Conservation (phyloP, 1,284 basidiomycete genomes). For the Coniferiporia weirii region DNA sequence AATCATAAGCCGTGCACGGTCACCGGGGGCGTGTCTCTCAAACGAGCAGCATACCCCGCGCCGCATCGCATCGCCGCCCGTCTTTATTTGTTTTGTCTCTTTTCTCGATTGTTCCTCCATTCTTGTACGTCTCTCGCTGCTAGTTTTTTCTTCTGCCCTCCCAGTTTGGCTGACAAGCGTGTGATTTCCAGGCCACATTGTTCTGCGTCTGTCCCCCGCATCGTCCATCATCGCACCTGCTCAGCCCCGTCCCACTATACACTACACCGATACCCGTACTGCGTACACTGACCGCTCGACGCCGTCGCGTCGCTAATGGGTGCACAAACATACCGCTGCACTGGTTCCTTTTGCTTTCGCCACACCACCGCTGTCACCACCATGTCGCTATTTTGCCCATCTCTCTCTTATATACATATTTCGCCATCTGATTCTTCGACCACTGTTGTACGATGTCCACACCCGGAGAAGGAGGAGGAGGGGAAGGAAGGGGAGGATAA, state of each 20-base stretch:
- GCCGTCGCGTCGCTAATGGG: slow-evolving; percentile 4
- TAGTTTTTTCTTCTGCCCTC: not conserved
- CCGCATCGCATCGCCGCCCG: too few relatives aligned
- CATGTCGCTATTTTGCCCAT: not conserved
- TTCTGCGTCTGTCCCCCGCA: not conserved
- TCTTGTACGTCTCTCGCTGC: slow-evolving; percentile 2
- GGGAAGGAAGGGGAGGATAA: not conserved
- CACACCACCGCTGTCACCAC: not conserved
- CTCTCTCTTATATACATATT: slow-evolving; percentile 1
- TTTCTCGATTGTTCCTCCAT: slow-evolving; percentile 1
- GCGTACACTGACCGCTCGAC: not conserved
- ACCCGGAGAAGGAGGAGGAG: not conserved
- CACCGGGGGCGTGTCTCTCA: not conserved
- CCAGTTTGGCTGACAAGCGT: not conserved
- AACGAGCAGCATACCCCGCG: too few relatives aligned
- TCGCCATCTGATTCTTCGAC: not conserved
- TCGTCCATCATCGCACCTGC: not conserved
- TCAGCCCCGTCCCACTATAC: slow-evolving; percentile 4
- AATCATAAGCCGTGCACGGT: slow-evolving; percentile 18
- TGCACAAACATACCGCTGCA: not conserved
- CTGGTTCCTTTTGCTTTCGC: not conserved
- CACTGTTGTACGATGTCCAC: not conserved
- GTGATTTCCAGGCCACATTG: slow-evolving; percentile 2
- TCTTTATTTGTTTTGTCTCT: not conserved
- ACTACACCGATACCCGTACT: slow-evolving; percentile 9